Base-by-base conservation (phyloP, 2,329 filamentous ascomycete genomes). In the Talaromyces atroroseus region DNA sequence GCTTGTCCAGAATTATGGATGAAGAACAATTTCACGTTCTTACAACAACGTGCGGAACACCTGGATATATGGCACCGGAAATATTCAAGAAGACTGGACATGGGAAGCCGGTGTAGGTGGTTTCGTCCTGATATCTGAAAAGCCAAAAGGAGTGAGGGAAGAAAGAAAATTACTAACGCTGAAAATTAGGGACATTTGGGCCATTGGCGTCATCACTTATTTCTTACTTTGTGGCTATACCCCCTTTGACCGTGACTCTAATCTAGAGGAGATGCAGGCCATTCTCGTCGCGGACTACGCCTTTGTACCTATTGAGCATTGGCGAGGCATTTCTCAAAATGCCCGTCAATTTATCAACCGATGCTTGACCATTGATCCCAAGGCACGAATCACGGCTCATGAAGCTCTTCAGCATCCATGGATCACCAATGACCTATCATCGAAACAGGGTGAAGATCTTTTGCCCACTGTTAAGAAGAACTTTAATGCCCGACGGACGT, bases 1-100 rank as follows among this genome's bases (percentile, higher is more conserved):
- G 94, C 10, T 79, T 99, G 50, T 94, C 88, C 24, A 85, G 94
- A 58, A 96, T 99, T 75, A 97, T 99, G 92, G 94, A 99, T 69
- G 94, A 97, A 75, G 91, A 96, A 74, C 90, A 96, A 70, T 97
- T 97, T 74, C 94, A 97, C 70, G 92, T 97, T 29, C 78, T 99
- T 60, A 99, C 94, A 11, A 99, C 94, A 0, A 99, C 94, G 1
- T 99, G 94, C 71, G 94, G 94, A 58, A 99, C 94, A 1, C 94
- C 94, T 3, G 94, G 94, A 49, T 99, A 99, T 75, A 99, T 99
- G 94, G 94, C 94, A 2, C 94, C 94, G 21, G 94, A 99, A 73
- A 99, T 99, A 67, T 99, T 99, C 78, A 96, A 96, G 74, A 99
- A 99, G 80, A 92, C 88, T 7, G 94, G 94, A 24, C 94, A 99